Base-by-base conservation (phyloP, 805 yeast species). In the Starmerella roubikii region DNA sequence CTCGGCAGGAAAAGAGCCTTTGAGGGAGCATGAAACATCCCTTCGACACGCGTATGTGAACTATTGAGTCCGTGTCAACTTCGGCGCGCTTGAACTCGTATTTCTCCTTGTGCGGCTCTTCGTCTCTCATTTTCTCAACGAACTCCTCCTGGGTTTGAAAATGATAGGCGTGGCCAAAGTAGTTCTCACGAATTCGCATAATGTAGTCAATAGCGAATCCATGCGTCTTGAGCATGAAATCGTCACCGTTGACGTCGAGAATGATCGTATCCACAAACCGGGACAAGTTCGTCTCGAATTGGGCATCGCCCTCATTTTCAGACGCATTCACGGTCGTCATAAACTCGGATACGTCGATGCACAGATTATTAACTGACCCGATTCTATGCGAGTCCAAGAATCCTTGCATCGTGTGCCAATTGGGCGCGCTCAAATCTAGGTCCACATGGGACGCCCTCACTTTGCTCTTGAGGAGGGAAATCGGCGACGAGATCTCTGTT, bases 71-170 rank as follows among this genome's bases (percentile, higher is more conserved):
- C 3, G 75, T 64, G 52, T 84, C 95, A 51, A 82, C 82, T 25
- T 74, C 64, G 4, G 35, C 27, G 21, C 44, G 45, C 32, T 27
- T 33, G 32, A n/a, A 42, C n/a, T 46, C 45, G 11, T 22, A 15
- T 29, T 31, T 24, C 9, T 36, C 32, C 22, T 11, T 8, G 5
- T 8, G 9, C 7, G 8, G 10, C n/a, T 5, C 4, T 9, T 22
- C 23, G 8, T 16, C 15, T 4, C 13, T 11, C 30, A 19, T 33
- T 15, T 19, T 29, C 13, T 35, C 35, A 25, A 44, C 15, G 48
- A 76, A 86, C 54, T 88, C 98, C 46, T 83, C 91, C 33, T 84
- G 68, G 0, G 97, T 91, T 47, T 72, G 75, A 55, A 91, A 91
- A 49, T 76, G 82, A n/a, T 72, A 67, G 44, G 69, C 67, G 32